phyloP scores from a whole-genome alignment of 2,329 filamentous ascomycete species.

The Epichloe gansuensis region DNA sequence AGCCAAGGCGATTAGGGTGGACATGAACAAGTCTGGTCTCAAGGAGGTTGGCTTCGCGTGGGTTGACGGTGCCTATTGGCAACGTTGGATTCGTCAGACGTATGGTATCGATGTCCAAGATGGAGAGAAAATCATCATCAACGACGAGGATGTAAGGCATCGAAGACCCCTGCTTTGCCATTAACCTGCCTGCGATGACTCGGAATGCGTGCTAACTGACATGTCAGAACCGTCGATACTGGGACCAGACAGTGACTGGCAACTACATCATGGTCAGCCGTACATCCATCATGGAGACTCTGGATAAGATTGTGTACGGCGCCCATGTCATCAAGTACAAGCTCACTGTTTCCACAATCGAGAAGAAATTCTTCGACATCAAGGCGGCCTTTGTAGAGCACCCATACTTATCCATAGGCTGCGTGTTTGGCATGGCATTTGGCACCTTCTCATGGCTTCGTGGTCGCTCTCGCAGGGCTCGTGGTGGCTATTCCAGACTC shows the following conservation, averaged over 20 bases:
- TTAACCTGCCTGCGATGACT: neutral
- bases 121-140: conserved; percentile 88
- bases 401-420: conserved; percentile 43
- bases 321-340: conserved; percentile 64
- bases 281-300: conserved; percentile 80
- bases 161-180: neutral
- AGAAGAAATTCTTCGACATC: conserved; percentile 59
- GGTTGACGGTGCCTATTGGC: conserved; percentile 96
- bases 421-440: conserved; percentile 43
- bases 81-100: conserved; percentile 89
- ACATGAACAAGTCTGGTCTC: conserved; percentile 74
- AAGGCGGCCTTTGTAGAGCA: conserved; percentile 45
- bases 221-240: conserved; percentile 73
- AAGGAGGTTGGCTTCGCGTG: conserved; percentile 92
- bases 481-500: conserved; percentile 48
- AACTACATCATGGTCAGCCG: conserved; percentile 82
- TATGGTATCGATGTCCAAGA: conserved; percentile 83
- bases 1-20: conserved; percentile 84
- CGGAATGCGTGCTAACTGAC: conserved; percentile 1
- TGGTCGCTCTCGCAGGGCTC: conserved; percentile 38
- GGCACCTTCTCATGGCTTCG: conserved; percentile 40
- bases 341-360: conserved; percentile 59
- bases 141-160: conserved; percentile 80
- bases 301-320: conserved; percentile 55
- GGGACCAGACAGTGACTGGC: conserved; percentile 82